Conservation (phyloP, 2,329 filamentous ascomycete genomes). For the Endothia cerciana region DNA sequence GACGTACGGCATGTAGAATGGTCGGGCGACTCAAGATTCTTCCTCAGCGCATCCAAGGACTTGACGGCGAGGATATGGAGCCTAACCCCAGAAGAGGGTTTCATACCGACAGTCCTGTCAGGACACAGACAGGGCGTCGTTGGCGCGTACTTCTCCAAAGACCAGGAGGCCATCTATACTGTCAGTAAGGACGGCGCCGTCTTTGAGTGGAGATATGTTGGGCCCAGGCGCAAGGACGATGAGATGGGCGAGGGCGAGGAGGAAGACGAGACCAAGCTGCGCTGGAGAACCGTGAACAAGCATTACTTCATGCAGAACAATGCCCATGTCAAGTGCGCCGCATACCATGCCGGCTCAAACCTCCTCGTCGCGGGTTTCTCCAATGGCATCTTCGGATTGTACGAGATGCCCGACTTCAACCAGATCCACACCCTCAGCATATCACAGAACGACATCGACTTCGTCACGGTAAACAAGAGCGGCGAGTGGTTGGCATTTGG, state of each 20-base stretch:
- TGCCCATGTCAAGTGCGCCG: constrained; percentile 85
- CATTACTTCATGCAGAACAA: constrained; percentile 94
- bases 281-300: constrained; percentile 89
- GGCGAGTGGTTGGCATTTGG: constrained; percentile 98
- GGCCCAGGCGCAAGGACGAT: constrained; percentile 61
- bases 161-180: constrained; percentile 95
- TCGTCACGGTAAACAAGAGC: constrained; percentile 88
- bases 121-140: constrained; percentile 90
- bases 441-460: constrained; percentile 95
- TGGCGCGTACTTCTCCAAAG: constrained; percentile 94
- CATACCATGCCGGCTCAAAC: constrained; percentile 83
- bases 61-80: constrained; percentile 96
- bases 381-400: constrained; percentile 89
- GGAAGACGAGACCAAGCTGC: constrained; percentile 66
- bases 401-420: constrained; percentile 95
- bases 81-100: constrained; percentile 81
- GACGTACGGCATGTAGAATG: constrained; percentile 85
- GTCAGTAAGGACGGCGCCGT: constrained; percentile 97
- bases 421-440: constrained; percentile 92
- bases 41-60: constrained; percentile 89
- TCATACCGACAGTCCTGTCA: constrained; percentile 84
- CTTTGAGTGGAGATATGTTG: constrained; percentile 88
- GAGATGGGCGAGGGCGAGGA: constrained; percentile 64
- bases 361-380: constrained; percentile 97
- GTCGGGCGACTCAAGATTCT: constrained; percentile 95